These are phyloP conservation scores for Hylodesmum podocarpum DNA, from an alignment of 306 rosid species.

Conservation along the genomic window DNA sequence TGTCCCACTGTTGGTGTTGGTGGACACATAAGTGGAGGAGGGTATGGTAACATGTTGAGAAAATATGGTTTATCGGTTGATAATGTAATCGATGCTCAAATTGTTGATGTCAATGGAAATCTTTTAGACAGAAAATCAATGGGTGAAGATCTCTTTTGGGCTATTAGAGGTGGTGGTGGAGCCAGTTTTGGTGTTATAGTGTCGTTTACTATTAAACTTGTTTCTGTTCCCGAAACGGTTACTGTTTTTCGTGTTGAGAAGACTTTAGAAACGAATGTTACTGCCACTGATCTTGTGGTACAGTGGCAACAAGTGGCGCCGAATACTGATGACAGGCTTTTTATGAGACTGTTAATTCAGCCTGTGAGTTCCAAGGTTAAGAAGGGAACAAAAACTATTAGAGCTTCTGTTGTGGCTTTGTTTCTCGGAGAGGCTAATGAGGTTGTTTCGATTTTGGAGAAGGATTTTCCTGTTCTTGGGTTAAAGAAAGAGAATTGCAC, in stretches of 20 bases:
- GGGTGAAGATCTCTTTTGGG: constrained; percentile 48
- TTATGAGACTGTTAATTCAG: constrained; percentile 41
- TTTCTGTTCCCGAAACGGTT: constrained; percentile 33
- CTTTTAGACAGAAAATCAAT: constrained; percentile 25
- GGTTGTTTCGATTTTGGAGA: constrained; percentile 21
- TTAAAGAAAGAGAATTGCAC: constrained; percentile 28
- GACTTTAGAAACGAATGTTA: constrained; percentile 36
- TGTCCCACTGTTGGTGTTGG: constrained; percentile 51
- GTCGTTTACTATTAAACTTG: constrained; percentile 36
- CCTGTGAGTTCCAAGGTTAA: constrained; percentile 28
- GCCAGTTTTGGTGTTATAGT: constrained; percentile 41
- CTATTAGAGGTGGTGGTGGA: constrained; percentile 44
- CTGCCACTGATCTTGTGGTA: constrained; percentile 42
- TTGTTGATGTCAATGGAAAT: constrained; percentile 39
- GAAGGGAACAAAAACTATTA: constrained; percentile 11
- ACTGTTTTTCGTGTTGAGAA: constrained; percentile 29
- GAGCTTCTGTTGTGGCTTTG: constrained; percentile 33
- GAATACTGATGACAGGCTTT: constrained; percentile 29
- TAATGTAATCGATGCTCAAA: constrained; percentile 29
- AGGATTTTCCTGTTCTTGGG: constrained; percentile 40
- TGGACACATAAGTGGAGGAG: constrained; percentile 45
- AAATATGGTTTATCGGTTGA: constrained; percentile 37
- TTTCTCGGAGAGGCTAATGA: constrained; percentile 42
- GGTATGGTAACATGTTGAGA: constrained; percentile 40
- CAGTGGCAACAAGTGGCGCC: constrained; percentile 56